Evolutionary conservation across 2,329 filamentous ascomycete genomes (phyloP), one percentile per base, ranked within the genome.

Genomic region (Phymatotrichopsis omnivora): DNA sequence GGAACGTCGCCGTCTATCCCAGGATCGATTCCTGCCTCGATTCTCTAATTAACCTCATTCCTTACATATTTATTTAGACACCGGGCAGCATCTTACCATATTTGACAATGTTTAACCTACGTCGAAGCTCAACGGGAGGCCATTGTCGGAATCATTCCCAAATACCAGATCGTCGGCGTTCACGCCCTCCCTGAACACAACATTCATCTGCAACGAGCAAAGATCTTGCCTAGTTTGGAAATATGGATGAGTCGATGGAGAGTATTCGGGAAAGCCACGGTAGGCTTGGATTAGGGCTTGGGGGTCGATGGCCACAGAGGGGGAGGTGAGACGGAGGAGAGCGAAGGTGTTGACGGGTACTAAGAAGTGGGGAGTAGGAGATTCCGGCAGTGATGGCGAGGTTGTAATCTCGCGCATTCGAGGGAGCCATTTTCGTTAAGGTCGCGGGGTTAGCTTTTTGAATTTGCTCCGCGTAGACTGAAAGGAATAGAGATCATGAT

Each of bases 131-230:
- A 85, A 84, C 0, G 91, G 89, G 2, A 98, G 69, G 12, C 79
- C 75, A 61, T 94, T 76, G 60, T 94, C 87, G 61, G 96, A 95
- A 68, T 95, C 86, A 63, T 96, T 96, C 31, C 89, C 91, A 58
- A 94, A 94, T 42, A 95, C 78, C 2, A 98, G 70, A 52, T 93
- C 78, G 20, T 74, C 64, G 33, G 76, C 85, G 3, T 71, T 69
- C 45, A 93, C 77, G 27, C 12, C 16, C 23, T 67, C 58, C 57
- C 82, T 84, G n/a, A 82, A 84, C 0, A 74, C 77, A 63, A 95
- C 84, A 34, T 75, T 73, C 60, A 94, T 80, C 24, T 76, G 72
- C 58, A 96, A 85, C 57, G 79, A 84, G 68, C 94, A 95, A 61
- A 85, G 82, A 64, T 95, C 87, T 52, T 71, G 68, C 5, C 78